Conservation (phyloP, 1,284 basidiomycete genomes). For the Polyporus tsugae region DNA sequence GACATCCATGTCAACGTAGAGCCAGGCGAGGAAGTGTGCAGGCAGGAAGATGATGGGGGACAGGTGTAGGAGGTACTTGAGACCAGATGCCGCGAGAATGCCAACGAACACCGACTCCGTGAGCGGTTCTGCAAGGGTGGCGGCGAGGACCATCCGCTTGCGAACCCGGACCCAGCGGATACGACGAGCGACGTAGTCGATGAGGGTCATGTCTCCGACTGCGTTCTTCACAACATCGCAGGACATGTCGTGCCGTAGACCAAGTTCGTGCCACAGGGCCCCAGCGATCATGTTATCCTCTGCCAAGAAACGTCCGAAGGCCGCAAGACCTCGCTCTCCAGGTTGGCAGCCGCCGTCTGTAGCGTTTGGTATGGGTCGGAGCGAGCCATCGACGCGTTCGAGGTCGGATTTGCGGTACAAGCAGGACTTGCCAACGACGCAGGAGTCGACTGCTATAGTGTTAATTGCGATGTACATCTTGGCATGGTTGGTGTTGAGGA, state of each 20-base stretch:
- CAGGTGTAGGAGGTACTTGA: slow-evolving; percentile 61
- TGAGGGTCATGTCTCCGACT: slow-evolving; percentile 86
- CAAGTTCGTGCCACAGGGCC: slow-evolving; percentile 91
- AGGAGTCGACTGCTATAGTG: slow-evolving; percentile 87
- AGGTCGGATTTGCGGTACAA: slow-evolving; percentile 92
- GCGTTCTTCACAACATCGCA: slow-evolving; percentile 89
- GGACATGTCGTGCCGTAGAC: slow-evolving; percentile 85
- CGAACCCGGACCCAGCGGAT: slow-evolving; percentile 95
- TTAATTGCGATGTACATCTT: slow-evolving; percentile 99
- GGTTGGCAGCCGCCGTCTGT: slow-evolving; percentile 41
- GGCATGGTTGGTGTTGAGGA: slow-evolving; percentile 96
- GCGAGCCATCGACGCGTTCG: slow-evolving; percentile 70
- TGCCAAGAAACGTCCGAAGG: slow-evolving; percentile 88
- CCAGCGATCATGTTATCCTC: slow-evolving; percentile 97
- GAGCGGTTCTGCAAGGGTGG: slow-evolving; percentile 88
- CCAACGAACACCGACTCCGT: slow-evolving; percentile 86
- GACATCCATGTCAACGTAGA: slow-evolving; percentile 77
- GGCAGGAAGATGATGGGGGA: slow-evolving; percentile 62
- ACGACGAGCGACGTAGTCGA: slow-evolving; percentile 85
- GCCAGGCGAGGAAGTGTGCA: slow-evolving; percentile 65
- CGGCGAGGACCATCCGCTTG: slow-evolving; percentile 88
- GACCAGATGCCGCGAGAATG: slow-evolving; percentile 65
- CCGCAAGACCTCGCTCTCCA: slow-evolving; percentile 66
- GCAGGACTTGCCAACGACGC: slow-evolving; percentile 97
- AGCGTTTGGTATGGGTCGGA: slow-evolving; percentile 51